These are phyloP conservation scores for Aspergillus niger DNA, from an alignment of 2,329 filamentous ascomycete species.

Conservation along the genomic window DNA sequence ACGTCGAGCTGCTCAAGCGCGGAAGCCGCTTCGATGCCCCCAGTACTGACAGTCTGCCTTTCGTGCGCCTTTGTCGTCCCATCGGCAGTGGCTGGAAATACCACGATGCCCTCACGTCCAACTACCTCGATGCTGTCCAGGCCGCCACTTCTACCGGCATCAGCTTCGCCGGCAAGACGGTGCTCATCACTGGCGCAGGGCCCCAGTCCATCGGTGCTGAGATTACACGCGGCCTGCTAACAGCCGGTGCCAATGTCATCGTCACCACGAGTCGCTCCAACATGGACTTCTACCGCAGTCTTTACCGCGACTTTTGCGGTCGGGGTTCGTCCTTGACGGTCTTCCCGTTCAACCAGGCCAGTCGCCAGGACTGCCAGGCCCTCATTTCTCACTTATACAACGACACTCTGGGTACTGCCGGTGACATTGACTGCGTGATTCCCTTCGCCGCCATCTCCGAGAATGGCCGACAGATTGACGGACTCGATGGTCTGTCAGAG, in stretches of 20 bases:
- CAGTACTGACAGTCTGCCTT: not conserved
- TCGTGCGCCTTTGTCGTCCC: not conserved
- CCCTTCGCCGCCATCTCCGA: conserved; percentile 11
- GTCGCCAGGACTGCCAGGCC: not conserved
- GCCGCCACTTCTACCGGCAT: not conserved
- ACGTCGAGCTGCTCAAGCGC: not conserved
- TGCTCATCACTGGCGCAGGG: conserved; percentile 10
- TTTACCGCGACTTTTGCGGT: conserved; percentile 1
- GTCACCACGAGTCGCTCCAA: conserved; percentile 10
- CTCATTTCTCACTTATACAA: conserved; percentile 5
- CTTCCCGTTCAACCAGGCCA: conserved; percentile 13
- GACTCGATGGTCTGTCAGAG: conserved; percentile 3
- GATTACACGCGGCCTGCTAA: not conserved
- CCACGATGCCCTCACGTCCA: not conserved
- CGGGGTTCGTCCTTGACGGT: conserved; percentile 7
- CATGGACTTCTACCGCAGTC: not conserved
- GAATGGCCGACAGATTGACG: conserved; percentile 8
- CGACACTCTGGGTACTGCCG: not conserved
- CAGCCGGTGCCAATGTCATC: conserved; percentile 10
- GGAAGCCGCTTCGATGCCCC: not conserved
- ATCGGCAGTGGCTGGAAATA: not conserved
- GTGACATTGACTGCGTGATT: conserved; percentile 7
- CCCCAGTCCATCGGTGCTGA: conserved; percentile 5
- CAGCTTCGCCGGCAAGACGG: conserved; percentile 3
- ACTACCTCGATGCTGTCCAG: not conserved